Conservation (phyloP, 2,329 filamentous ascomycete species). For the Xylariaceae sp. region DNA sequence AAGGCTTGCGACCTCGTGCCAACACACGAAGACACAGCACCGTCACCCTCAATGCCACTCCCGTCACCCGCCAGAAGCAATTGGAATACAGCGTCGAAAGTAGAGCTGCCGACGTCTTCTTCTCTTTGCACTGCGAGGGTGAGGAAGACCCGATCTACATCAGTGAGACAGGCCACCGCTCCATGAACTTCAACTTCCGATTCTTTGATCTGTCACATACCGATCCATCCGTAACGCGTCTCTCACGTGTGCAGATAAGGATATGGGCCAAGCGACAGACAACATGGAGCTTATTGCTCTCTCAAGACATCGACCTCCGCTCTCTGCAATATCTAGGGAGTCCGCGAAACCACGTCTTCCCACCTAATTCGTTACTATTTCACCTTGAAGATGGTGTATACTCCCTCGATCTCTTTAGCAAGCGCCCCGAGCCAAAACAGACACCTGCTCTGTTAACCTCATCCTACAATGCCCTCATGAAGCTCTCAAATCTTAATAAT, state of each 20-base stretch:
- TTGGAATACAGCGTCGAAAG: conserved; percentile 69
- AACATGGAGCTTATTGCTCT: conserved; percentile 61
- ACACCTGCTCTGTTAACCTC: conserved; percentile 58
- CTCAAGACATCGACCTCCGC: conserved; percentile 67
- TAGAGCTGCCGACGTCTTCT: conserved; percentile 82
- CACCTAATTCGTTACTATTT: conserved; percentile 78
- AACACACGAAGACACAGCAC: conserved; percentile 46
- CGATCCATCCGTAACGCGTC: conserved; percentile 61
- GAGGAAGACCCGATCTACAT: conserved; percentile 77
- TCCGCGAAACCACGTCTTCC: conserved; percentile 67
- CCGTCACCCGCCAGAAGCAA: conserved; percentile 62
- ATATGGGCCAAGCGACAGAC: conserved; percentile 65
- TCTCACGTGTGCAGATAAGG: conserved; percentile 61
- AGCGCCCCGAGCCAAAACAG: conserved; percentile 48
- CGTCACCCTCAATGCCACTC: conserved; percentile 44
- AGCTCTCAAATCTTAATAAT: conserved; percentile 80
- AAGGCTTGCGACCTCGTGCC: conserved; percentile 40
- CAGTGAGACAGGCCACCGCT: conserved; percentile 73
- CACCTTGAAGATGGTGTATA: conserved; percentile 86
- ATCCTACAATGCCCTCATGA: conserved; percentile 84
- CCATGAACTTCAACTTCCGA: conserved; percentile 88
- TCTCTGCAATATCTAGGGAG: conserved; percentile 74
- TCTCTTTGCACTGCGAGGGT: conserved; percentile 70
- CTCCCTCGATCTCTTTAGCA: conserved; percentile 64
- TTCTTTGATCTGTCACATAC: conserved; percentile 72